Evolutionary conservation across 2,329 filamentous ascomycete species (phyloP).

Genomic region (Chrysosporium queenslandicum): DNA sequence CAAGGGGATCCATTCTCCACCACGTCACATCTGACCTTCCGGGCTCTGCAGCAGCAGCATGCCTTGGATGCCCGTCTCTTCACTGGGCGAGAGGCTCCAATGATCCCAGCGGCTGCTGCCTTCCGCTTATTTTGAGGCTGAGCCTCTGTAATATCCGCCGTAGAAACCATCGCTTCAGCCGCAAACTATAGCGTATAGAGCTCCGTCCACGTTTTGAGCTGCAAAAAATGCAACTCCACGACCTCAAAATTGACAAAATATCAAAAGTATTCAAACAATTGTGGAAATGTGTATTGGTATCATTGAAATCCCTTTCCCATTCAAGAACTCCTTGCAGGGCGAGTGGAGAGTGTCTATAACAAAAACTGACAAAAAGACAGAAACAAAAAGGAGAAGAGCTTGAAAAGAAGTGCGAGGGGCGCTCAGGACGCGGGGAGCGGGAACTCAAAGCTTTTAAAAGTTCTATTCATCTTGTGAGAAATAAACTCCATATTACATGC

Average conservation of each 20-base stretch:
- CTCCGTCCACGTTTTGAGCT: too few relatives aligned
- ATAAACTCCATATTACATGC: constrained; percentile 12
- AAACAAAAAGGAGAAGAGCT: background rate
- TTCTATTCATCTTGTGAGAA: constrained; percentile 16
- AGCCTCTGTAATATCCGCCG: constrained; percentile 21
- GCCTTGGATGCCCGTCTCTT: constrained; percentile 56
- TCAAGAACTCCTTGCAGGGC: background rate
- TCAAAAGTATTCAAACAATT: too few relatives aligned
- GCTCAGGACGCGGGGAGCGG: constrained; percentile 6
- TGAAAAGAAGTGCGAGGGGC: background rate
- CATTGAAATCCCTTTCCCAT: background rate
- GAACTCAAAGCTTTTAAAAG: constrained; percentile 18
- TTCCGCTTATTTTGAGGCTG: constrained; percentile 45
- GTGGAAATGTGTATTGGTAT: background rate
- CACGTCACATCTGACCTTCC: constrained; percentile 45
- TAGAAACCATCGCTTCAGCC: constrained; percentile 11
- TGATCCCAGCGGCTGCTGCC: constrained; percentile 46
- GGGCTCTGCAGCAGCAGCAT: constrained; percentile 43
- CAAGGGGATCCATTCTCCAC: constrained; percentile 37
- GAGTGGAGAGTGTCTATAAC: constrained; percentile 5
- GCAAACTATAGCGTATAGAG: background rate
- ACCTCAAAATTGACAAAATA: too few relatives aligned
- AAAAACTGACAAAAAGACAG: background rate
- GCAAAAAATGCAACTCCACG: too few relatives aligned
- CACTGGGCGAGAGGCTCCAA: constrained; percentile 46